Base-by-base conservation (phyloP, 106 monocot species). In the Acorus calamus region DNA sequence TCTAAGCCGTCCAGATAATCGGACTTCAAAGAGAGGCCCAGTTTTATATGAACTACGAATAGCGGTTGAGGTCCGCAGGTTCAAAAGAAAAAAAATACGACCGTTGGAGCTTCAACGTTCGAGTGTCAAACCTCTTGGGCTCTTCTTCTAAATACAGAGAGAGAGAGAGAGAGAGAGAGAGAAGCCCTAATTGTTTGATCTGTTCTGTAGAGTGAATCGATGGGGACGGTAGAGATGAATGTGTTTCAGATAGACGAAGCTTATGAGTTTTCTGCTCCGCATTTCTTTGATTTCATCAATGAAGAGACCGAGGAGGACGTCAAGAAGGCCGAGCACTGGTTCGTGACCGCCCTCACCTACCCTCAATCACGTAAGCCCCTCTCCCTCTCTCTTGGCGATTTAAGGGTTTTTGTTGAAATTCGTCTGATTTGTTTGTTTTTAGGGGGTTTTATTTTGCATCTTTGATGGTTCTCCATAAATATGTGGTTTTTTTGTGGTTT, bases 181-280 rank as follows among this genome's bases (percentile, higher is more conserved):
- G 28, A 28, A 1, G 1, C 28, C 1, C 28, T 28, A 28, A 28
- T 28, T 28, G 28, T 28, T 28, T 28, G 28, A 28, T 28, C 28
- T 28, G 28, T 28, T 28, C 28, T 28, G 28, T 28, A 28, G 28
- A 28, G 28, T 28, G 28, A 28, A 28, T 28, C 28, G 28, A 28
- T 28, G 28, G 28, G 28, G 28, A 28, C 28, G 28, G 28, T 1
- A 28, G 28, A 28, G 28, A 28, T 28, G 28, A 28, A 28, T 28
- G 28, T 28, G 28, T 28, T 70, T 12, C 84, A 76, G 60, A 52
- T 87, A 5, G 94, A 94, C 47, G 81, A 86, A 56, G 50, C 62
- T 0, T 94, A 89, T 67, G 89, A 94, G 84, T 94, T 94, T 77
- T 73, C 56, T 52, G 94, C 94, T 0, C 94, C 94, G 3, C 67